Conservation (phyloP, 2,329 filamentous ascomycete genomes). For the Ceratocystis huliohia region DNA sequence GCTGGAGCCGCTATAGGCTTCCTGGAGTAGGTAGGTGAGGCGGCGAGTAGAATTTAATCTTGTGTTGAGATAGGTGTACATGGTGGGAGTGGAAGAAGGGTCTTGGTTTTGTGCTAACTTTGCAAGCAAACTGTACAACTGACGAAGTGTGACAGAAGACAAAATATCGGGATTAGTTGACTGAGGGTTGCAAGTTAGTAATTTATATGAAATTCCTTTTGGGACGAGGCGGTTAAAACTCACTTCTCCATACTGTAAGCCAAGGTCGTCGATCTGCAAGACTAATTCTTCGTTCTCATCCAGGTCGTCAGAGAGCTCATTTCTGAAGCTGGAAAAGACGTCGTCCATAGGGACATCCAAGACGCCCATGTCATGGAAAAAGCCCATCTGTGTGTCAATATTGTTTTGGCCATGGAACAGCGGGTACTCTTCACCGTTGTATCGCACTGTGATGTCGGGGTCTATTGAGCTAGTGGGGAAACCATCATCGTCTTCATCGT, state of each 20-base stretch:
- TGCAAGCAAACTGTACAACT: slow-evolving; percentile 34
- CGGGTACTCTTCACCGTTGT: slow-evolving; percentile 34
- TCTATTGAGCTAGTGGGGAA: slow-evolving; percentile 16
- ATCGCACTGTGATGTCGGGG: slow-evolving; percentile 33
- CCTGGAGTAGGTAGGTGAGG: slow-evolving; percentile 32
- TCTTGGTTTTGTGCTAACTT: slow-evolving; percentile 35
- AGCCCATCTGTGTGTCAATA: slow-evolving; percentile 29
- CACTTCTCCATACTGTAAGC: slow-evolving; percentile 42
- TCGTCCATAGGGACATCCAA: slow-evolving; percentile 35
- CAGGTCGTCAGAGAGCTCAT: slow-evolving; percentile 36
- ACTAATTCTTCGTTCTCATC: slow-evolving; percentile 36
- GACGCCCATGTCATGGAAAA: slow-evolving; percentile 34
- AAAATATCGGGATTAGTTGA: slow-evolving; percentile 29
- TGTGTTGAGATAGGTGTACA: slow-evolving; percentile 35
- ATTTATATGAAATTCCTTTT: no score
- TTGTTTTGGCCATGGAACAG: slow-evolving; percentile 28
- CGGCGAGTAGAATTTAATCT: slow-evolving; percentile 31
- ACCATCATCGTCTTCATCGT: slow-evolving; percentile 22
- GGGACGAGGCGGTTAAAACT: slow-evolving; percentile 21
- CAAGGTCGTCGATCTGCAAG: slow-evolving; percentile 41
- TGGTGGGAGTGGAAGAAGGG: slow-evolving; percentile 29
- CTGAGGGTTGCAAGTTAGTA: slow-evolving; percentile 23
- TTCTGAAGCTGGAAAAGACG: slow-evolving; percentile 35
- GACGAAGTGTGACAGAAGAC: slow-evolving; percentile 30
- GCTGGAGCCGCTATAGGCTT: slow-evolving; percentile 32